These are phyloP conservation scores for Furcasterigmium furcatum DNA, from an alignment of 2,329 filamentous ascomycete genomes.

Conservation along the genomic window DNA sequence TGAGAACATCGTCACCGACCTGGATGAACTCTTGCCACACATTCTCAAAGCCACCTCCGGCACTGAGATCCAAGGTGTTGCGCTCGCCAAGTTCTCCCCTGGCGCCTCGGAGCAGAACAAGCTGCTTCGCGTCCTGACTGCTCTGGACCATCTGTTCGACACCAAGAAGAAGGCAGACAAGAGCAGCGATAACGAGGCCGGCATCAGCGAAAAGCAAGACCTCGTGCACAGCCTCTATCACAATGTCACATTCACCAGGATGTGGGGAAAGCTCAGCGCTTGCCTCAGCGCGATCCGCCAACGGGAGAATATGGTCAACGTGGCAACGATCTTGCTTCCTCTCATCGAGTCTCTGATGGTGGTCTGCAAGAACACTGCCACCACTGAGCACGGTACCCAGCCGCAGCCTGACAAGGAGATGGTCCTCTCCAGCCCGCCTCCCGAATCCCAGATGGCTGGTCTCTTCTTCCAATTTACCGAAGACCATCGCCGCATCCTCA, in stretches of 20 bases:
- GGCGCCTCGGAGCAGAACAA: constrained; percentile 97
- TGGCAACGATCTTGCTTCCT: constrained; percentile 91
- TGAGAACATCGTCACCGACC: constrained; percentile 77
- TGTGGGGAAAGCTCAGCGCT: constrained; percentile 90
- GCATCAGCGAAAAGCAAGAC: constrained; percentile 69
- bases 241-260: constrained; percentile 80
- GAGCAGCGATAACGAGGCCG: constrained; percentile 41
- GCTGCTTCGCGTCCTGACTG: constrained; percentile 84
- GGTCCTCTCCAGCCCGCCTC: constrained; percentile 66
- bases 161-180: constrained; percentile 63
- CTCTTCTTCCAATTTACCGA: constrained; percentile 98
- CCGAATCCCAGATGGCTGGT: constrained; percentile 78
- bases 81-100: constrained; percentile 92
- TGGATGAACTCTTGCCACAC: constrained; percentile 80
- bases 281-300: constrained; percentile 86
- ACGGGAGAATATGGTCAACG: constrained; percentile 93
- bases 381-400: constrained; percentile 60
- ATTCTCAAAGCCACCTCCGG: constrained; percentile 84
- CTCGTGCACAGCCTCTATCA: constrained; percentile 86
- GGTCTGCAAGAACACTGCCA: constrained; percentile 94
- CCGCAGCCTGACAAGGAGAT: constrained; percentile 56
- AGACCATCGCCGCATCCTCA: constrained; percentile 94
- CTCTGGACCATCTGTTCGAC: constrained; percentile 93
- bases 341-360: constrained; percentile 98
- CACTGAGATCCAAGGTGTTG: constrained; percentile 92